These are phyloP conservation scores for Blastobotrys buckinghamii DNA, from an alignment of 1,139 yeast species.

Conservation along the genomic window DNA sequence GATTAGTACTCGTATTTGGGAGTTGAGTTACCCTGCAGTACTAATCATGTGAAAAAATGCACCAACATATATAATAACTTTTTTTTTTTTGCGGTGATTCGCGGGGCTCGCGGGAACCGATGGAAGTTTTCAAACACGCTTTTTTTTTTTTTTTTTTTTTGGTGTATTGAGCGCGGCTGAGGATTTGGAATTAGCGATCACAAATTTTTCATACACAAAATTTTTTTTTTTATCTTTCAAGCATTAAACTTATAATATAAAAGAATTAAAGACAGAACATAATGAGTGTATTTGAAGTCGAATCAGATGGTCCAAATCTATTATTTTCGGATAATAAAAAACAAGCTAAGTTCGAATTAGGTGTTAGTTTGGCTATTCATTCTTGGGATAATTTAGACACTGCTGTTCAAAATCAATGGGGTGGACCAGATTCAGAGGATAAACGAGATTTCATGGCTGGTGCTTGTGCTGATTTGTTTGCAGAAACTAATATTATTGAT, in stretches of 20 bases:
- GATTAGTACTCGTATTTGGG: too few relatives aligned
- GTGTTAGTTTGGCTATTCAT: conserved; percentile 82
- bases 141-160: too few relatives aligned
- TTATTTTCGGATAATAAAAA: conserved; percentile 55
- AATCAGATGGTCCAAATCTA: conserved; percentile 37
- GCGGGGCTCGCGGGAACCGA: too few relatives aligned
- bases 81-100: too few relatives aligned
- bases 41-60: too few relatives aligned
- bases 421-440: conserved; percentile 85
- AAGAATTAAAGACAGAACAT: background rate
- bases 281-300: conserved; percentile 14
- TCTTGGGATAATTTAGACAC: conserved; percentile 83
- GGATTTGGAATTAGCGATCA: too few relatives aligned
- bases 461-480: conserved; percentile 71
- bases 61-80: too few relatives aligned
- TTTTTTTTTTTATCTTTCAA: too few relatives aligned
- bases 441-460: conserved; percentile 96
- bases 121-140: too few relatives aligned
- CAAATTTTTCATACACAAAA: background rate
- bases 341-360: conserved; percentile 87
- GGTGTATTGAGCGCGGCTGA: too few relatives aligned
- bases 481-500: conserved; percentile 47
- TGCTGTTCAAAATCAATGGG: conserved; percentile 97
- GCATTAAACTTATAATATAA: too few relatives aligned
- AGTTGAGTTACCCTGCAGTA: too few relatives aligned